phyloP scores from a whole-genome alignment of 2,329 filamentous ascomycete genomes.

The Colletotrichum theobromicola region DNA sequence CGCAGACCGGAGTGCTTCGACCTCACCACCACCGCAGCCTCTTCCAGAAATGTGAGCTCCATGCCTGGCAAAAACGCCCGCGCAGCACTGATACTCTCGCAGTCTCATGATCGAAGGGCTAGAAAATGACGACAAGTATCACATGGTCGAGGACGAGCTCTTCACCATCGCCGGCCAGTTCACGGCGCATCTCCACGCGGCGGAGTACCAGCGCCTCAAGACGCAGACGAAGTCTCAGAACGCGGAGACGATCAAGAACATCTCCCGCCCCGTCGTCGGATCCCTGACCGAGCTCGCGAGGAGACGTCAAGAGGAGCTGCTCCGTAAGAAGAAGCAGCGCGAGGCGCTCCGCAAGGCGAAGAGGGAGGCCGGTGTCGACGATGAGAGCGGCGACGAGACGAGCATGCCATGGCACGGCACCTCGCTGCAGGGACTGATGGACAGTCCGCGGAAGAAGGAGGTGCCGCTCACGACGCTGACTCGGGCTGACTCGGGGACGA shows the following conservation, averaged over 20 bases:
- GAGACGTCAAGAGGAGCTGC: conserved; percentile 38
- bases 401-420: conserved; percentile 32
- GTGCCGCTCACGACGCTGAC: conserved; percentile 29
- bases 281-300: conserved; percentile 40
- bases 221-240: conserved; percentile 59
- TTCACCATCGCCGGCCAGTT: conserved; percentile 70
- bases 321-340: conserved; percentile 40
- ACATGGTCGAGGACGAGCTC: conserved; percentile 88
- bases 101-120: conserved; percentile 70
- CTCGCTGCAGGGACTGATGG: conserved; percentile 48
- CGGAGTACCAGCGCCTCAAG: conserved; percentile 75
- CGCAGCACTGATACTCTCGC: conserved; percentile 3
- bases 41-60: conserved; percentile 47
- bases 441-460: conserved; percentile 40
- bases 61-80: not conserved
- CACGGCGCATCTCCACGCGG: conserved; percentile 78
- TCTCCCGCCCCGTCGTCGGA: conserved; percentile 57
- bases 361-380: conserved; percentile 21
- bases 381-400: conserved; percentile 34
- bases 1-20: conserved; percentile 46
- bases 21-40: conserved; percentile 57
- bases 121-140: conserved; percentile 73
- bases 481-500: conserved; percentile 25
- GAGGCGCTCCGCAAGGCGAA: conserved; percentile 28
- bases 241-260: conserved; percentile 53